Evolutionary conservation across 768 basidiomycete species (phyloP).

Genomic region (Sarcomyxa edulis): DNA sequence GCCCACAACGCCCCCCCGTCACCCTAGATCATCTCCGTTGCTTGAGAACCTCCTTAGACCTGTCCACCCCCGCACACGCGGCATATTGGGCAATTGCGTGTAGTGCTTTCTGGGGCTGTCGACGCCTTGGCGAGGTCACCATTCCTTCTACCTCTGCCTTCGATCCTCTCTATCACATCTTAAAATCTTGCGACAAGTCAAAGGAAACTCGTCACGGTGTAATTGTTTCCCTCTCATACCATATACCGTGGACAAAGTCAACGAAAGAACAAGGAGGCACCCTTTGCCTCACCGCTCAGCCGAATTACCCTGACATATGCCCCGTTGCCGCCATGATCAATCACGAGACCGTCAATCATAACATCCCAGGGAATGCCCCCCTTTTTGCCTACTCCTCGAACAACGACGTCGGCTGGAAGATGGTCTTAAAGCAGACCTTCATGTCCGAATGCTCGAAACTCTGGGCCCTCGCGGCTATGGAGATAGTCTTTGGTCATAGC

Average conservation of each 20-base stretch:
- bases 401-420: too few relatives aligned
- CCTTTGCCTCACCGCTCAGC: constrained; percentile 11
- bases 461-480: constrained; percentile 9
- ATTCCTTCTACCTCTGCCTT: constrained; percentile 9
- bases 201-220: constrained; percentile 1
- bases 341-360: constrained; percentile 14
- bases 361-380: constrained; percentile 6
- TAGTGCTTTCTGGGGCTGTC: constrained; percentile 29
- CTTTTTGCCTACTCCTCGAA: constrained; percentile 9
- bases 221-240: constrained; percentile 14
- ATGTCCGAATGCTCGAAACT: constrained; percentile 10
- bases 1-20: constrained; percentile 23
- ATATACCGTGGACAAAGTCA: constrained; percentile 29
- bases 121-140: constrained; percentile 22
- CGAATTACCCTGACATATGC: constrained; percentile 12
- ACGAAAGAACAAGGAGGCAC: constrained; percentile 10
- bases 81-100: constrained; percentile 29
- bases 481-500: constrained; percentile 18
- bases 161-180: constrained; percentile 11
- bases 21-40: constrained; percentile 25
- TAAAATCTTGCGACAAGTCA: not conserved
- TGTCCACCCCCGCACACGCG: constrained; percentile 21
- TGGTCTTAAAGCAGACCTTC: constrained; percentile 8
- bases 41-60: constrained; percentile 16
- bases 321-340: constrained; percentile 13